These are phyloP conservation scores for Toxicodendron radicans DNA, from an alignment of 345 rosid species.

Conservation along the genomic window DNA sequence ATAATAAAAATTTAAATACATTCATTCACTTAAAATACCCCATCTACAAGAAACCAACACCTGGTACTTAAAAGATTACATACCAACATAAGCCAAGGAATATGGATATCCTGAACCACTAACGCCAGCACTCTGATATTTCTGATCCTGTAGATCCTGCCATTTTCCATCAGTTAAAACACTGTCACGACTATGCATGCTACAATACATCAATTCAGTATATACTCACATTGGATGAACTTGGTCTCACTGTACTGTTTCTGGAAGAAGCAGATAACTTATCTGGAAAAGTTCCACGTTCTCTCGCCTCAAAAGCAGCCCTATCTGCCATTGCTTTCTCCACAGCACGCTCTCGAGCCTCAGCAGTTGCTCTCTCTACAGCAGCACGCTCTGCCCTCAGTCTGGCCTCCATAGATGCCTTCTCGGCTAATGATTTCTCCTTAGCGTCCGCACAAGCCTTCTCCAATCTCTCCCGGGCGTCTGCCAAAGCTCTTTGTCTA, in stretches of 20 bases:
- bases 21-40: neutral
- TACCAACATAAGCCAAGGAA: constrained; percentile 53
- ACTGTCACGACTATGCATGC: neutral
- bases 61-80: constrained; percentile 11
- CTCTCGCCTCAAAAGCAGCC: constrained; percentile 68
- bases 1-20: constrained; percentile 2
- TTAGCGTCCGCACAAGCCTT: constrained; percentile 91
- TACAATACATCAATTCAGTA: constrained; percentile 9
- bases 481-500: constrained; percentile 69
- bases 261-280: constrained; percentile 56
- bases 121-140: constrained; percentile 45
- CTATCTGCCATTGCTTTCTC: constrained; percentile 61
- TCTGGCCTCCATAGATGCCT: constrained; percentile 56
- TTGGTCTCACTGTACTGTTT: constrained; percentile 47
- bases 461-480: constrained; percentile 92
- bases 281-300: constrained; percentile 61
- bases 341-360: constrained; percentile 86
- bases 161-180: constrained; percentile 22
- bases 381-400: constrained; percentile 87
- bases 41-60: neutral
- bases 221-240: constrained; percentile 45
- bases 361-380: constrained; percentile 90
- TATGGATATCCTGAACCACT: constrained; percentile 46
- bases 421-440: constrained; percentile 65
- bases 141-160: constrained; percentile 55